phyloP scores from a whole-genome alignment of 108 stramenopile genomes.

The Nannochloropsis gaditana region DNA sequence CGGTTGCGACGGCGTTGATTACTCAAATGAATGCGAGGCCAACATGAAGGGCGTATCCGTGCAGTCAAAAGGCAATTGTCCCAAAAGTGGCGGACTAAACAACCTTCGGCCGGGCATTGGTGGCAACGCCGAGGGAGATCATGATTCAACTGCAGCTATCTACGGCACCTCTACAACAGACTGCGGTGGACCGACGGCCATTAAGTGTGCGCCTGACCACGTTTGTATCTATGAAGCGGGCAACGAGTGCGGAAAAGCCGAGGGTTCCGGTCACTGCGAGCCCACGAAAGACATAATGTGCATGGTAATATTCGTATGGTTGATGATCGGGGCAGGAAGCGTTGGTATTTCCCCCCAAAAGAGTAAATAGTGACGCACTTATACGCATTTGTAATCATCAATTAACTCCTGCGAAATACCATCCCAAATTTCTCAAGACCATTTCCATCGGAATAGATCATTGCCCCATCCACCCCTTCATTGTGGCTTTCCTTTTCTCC shows the following conservation, averaged over 20 bases:
- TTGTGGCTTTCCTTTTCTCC: background rate
- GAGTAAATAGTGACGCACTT: background rate
- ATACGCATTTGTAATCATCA: background rate
- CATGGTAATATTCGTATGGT: background rate
- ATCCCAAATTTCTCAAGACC: no score
- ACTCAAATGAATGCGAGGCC: conserved; percentile 13
- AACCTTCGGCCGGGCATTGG: background rate
- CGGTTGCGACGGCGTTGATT: background rate
- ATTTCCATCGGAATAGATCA: background rate
- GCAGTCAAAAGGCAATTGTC: background rate
- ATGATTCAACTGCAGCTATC: background rate
- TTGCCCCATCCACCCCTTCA: background rate
- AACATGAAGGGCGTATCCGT: background rate
- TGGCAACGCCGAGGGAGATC: background rate
- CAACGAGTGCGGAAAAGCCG: background rate
- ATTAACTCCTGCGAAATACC: background rate
- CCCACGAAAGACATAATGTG: conserved; percentile 1
- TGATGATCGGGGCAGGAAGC: background rate
- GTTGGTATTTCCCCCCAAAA: background rate
- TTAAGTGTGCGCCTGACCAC: background rate
- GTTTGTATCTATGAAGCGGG: conserved; percentile 9
- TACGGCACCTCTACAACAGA: background rate
- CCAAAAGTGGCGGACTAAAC: background rate
- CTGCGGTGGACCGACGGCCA: background rate
- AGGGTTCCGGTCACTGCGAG: background rate